Evolutionary conservation across 2,329 filamentous ascomycete species (phyloP), one percentile per base, ranked within the genome.

Genomic region (Calonectria fujianensis): DNA sequence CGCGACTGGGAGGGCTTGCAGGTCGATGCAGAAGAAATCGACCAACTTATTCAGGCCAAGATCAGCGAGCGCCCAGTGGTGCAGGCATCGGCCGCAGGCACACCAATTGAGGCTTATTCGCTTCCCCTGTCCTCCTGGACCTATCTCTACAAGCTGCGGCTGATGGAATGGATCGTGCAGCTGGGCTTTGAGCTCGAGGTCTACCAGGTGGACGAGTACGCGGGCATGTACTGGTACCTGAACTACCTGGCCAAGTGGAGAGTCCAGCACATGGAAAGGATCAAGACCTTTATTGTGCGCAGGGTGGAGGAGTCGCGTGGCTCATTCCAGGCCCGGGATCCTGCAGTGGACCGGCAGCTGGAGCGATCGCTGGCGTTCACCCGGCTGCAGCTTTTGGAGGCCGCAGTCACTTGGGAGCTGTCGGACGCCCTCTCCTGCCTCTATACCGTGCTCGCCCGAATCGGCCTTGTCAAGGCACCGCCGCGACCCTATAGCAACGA

Each of bases 181-280:
- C 91, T 98, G 39, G 97, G 97, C 16, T 98, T 99, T 83, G 97
- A 99, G 85, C 92, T 98, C 16, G 93, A 96, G 54, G 91, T 98
- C 13, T 98, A 98, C 84, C 93, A 96, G 69, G 90, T 92, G 0
- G 94, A 98, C 83, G 97, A 99, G 84, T 89, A 97, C 13, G 91
- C 93, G 0, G 93, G 92, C 31, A 98, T 98, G 94, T 98, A 98
- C 84, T 97, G 94, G 92, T 96, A 98, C 83, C 87, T 98, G 76
- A 91, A 94, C 78, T 91, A 95, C 86, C 86, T 97, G 74, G 88
- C 94, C 81, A 90, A 93, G 82, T 91, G 93, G 70, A 88, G 94
- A 75, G 85, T 92, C 59, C 89, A 92, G 82, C 92, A 98, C 80
- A 86, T 94, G 31, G 93, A 95, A 78, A 91, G 94, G 69, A 95